Conservation (phyloP, 345 rosid genomes). For the Euphorbia pulcherrima region DNA sequence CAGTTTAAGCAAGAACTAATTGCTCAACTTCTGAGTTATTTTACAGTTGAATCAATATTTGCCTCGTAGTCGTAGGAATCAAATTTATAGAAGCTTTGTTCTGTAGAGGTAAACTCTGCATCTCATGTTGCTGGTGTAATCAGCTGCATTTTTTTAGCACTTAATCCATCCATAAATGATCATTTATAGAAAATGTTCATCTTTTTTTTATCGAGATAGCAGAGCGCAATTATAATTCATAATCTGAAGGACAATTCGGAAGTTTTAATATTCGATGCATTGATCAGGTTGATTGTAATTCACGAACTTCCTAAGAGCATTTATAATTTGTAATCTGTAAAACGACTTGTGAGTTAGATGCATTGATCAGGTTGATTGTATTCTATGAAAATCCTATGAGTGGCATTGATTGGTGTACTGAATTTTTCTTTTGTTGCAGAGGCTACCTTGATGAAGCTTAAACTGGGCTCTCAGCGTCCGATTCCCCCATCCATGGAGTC, state of each 20-base stretch:
- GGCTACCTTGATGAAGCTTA: constrained; percentile 71
- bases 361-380: neutral
- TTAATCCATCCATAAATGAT: neutral
- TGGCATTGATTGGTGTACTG: neutral
- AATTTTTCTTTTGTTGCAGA: constrained; percentile 39
- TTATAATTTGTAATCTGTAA: too few species aligned
- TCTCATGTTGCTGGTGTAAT: neutral
- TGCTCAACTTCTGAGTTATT: neutral
- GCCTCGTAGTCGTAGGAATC: neutral
- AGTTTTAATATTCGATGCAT: neutral
- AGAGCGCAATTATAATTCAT: neutral
- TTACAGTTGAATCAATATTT: neutral
- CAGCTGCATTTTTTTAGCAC: neutral
- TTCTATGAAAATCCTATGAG: neutral
- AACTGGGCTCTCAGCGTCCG: constrained; percentile 58
- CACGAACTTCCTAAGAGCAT: neutral
- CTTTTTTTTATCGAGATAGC: neutral
- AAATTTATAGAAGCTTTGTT: neutral
- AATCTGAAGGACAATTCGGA: neutral
- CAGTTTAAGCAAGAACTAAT: neutral
- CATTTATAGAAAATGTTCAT: neutral
- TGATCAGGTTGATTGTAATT: neutral
- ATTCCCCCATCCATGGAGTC: constrained; percentile 7
- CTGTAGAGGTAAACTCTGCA: neutral
- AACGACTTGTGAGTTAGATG: neutral